Percentiles rank a stretch among this genome's conserved stretches.
These are phyloP conservation scores for Rhizopogon vulgaris DNA, from an alignment of 768 basidiomycete species.

Conservation along the genomic window DNA sequence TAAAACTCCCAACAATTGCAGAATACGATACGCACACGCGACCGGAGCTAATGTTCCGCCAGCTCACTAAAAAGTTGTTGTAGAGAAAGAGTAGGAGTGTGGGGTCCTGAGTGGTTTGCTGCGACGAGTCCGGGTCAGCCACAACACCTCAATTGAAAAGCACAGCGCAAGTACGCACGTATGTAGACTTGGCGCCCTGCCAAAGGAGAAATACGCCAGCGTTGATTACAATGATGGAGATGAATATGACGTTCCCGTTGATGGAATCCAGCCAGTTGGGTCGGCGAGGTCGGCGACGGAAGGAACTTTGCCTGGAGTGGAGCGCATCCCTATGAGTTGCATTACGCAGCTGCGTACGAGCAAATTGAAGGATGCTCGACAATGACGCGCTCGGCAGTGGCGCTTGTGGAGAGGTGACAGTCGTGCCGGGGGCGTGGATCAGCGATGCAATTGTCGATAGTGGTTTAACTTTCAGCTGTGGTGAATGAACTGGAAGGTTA, in stretches of 20 bases:
- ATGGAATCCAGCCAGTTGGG: conserved; percentile 42
- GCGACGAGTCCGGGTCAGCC: conserved; percentile 7
- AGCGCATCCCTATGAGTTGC: conserved; percentile 19
- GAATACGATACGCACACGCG: conserved; percentile 46
- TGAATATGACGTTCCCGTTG: conserved; percentile 49
- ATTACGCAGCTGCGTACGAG: conserved; percentile 7
- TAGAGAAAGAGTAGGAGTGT: conserved; percentile 43
- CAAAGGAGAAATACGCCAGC: conserved; percentile 56
- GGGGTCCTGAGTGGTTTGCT: conserved; percentile 34
- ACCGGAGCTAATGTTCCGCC: conserved; percentile 56
- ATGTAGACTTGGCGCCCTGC: conserved; percentile 33
- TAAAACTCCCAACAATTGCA: background rate
- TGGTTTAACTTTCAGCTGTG: background rate
- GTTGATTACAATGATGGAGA: conserved; percentile 60
- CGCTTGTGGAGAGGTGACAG: background rate
- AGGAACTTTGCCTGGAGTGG: conserved; percentile 8
- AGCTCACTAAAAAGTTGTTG: conserved; percentile 58
- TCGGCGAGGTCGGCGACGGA: conserved; percentile 11
- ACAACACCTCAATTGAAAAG: background rate
- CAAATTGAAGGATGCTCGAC: conserved; percentile 11
- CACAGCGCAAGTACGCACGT: conserved; percentile 22
- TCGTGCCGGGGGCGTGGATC: background rate
- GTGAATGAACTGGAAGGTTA: background rate
- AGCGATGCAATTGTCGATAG: background rate
- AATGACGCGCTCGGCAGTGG: background rate